Evolutionary conservation across 176 grass and related monocot species (phyloP).

Genomic region (Rhynchospora tenuis): DNA sequence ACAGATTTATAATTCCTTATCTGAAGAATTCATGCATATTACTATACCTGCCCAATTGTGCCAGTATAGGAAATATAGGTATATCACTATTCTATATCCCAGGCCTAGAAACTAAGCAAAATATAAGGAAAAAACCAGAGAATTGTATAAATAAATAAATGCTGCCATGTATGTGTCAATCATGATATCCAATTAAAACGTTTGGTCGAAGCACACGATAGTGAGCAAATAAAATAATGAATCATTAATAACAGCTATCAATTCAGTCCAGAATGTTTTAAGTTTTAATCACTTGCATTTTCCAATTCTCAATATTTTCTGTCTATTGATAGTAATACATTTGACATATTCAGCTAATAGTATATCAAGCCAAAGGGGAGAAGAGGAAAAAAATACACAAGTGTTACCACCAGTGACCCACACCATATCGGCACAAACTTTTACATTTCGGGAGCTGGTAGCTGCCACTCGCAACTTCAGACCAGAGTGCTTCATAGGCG

Average conservation of each 20-base stretch:
- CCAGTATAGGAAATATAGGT: background rate
- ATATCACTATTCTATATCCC: background rate
- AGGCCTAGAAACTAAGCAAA: background rate
- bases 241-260: background rate
- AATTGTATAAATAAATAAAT: background rate
- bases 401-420: slow-evolving; percentile 16
- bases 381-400: background rate
- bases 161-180: background rate
- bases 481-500: slow-evolving; percentile 31
- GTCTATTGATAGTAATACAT: slow-evolving; percentile 4
- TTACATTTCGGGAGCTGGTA: slow-evolving; percentile 29
- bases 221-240: background rate
- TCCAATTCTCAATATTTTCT: background rate
- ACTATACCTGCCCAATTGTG: background rate
- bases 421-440: slow-evolving; percentile 29
- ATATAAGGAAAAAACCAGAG: background rate
- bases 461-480: slow-evolving; percentile 27
- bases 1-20: background rate
- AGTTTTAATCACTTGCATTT: background rate
- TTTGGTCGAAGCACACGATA: background rate
- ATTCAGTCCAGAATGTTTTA: background rate
- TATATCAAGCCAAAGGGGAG: background rate
- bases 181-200: background rate
- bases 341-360: slow-evolving; percentile 1
- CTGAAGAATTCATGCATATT: background rate